Evolutionary conservation across 495 filamentous ascomycete species (phyloP), one percentile per base, ranked within the genome.

Genomic region (Clohesyomyces aquaticus): DNA sequence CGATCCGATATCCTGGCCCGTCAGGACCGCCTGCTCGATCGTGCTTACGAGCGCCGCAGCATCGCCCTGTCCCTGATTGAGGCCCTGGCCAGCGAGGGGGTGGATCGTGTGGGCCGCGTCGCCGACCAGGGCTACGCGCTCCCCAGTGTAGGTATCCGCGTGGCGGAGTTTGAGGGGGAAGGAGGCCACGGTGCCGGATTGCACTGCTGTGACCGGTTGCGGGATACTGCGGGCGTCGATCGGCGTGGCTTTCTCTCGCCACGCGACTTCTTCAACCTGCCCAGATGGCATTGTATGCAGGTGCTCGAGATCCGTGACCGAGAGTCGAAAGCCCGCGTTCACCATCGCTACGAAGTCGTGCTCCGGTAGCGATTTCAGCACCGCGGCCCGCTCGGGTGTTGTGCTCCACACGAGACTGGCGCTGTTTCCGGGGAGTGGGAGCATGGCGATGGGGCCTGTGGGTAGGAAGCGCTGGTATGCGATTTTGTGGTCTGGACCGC

Each of bases 381-480:
- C 81, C 11, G 88, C 81, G 4, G 95, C 93, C 63, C 92, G 83
- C 38, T 82, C 75, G 22, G 90, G 86, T 0, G 87, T 90, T 3
- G 94, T 96, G 0, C 90, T 93, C 94, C 94, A 99, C 29, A 99
- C 94, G 0, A 99, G 80, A 0, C 91, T 90, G 3, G 91, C 85
- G 66, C 83, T 83, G 65, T 90, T 88, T 16, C 88, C 88, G 2
- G 94, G 94, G 1, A 98, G 79, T n/a, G 94, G 93, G 1, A 99
- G 83, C 67, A 98, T 83, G 4, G 94, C 94, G 47, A 98, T 85
- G 0, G 94, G 93, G 0, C 94, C 94, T 0, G 90, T 88, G 1
- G 94, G 94, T 19, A 99, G 82, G 76, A 99, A 99, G 32, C 94
- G 85, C 78, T 99, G 94, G 74, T 96, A 99, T 26, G 94, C 94